phyloP scores from a whole-genome alignment of 1,284 basidiomycete genomes.

The Ceratobasidium sp. region DNA sequence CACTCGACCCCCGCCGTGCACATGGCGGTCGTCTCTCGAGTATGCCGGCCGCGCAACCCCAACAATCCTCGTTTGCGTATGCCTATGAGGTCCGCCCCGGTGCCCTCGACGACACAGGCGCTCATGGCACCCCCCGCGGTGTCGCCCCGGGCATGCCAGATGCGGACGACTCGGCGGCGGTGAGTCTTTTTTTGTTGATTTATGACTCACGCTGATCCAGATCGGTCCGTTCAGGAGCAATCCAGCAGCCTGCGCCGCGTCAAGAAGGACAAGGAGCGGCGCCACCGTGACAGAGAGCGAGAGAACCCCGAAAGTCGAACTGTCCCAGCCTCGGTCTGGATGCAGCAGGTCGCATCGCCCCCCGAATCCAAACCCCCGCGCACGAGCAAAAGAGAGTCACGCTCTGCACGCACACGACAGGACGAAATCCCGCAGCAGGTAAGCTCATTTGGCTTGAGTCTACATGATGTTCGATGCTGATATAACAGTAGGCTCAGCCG shows the following conservation, averaged over 20 bases:
- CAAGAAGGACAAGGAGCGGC: conserved; percentile 29
- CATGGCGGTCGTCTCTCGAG: conserved; percentile 23
- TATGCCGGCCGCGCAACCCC: conserved; percentile 16
- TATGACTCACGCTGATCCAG: conserved; percentile 1
- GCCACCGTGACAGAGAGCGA: conserved; percentile 22
- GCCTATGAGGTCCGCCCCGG: conserved; percentile 6
- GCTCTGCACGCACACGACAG: conserved; percentile 23
- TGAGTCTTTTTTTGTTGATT: neutral
- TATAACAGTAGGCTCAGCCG: conserved; percentile 16
- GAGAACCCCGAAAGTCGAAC: neutral
- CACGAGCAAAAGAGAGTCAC: conserved; percentile 14
- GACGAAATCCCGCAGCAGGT: conserved; percentile 25
- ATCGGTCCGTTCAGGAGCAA: conserved; percentile 16
- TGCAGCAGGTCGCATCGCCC: conserved; percentile 23
- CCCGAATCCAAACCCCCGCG: conserved; percentile 28
- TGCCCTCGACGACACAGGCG: neutral
- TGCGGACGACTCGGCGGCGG: conserved; percentile 10
- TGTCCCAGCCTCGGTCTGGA: conserved; percentile 34
- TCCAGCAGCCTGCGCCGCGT: conserved; percentile 33
- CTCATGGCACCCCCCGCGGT: too few relatives aligned
- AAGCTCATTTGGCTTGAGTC: neutral
- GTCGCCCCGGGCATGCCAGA: neutral
- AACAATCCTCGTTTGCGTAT: conserved; percentile 9
- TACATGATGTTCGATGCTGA: neutral
- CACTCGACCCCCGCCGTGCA: conserved; percentile 15